A percentile compares a stretch with the other conserved stretches of the same genome.
These are phyloP conservation scores for Cyphellophora attinorum DNA, from an alignment of 2,329 filamentous ascomycete genomes.

Conservation along the genomic window DNA sequence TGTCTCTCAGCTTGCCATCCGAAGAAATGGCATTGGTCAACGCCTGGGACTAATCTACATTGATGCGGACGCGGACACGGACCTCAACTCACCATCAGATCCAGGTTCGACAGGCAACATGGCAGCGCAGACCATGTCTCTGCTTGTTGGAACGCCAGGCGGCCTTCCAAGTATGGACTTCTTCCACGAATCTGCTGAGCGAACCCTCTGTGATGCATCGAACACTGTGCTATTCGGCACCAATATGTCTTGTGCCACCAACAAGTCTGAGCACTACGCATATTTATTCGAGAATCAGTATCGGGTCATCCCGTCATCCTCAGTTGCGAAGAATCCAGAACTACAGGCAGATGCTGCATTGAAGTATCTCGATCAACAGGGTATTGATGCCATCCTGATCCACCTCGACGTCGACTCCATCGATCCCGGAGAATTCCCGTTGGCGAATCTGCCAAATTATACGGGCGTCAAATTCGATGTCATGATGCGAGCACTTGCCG, in stretches of 20 bases:
- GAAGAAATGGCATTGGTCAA: background rate
- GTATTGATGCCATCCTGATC: conserved; percentile 17
- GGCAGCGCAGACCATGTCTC: conserved; percentile 7
- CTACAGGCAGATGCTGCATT: conserved; percentile 8
- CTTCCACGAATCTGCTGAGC: conserved; percentile 4
- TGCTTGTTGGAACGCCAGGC: conserved; percentile 3
- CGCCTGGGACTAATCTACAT: conserved; percentile 11
- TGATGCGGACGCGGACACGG: conserved; percentile 8
- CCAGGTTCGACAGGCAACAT: conserved; percentile 5
- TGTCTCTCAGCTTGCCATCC: conserved; percentile 5
- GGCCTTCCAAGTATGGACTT: conserved; percentile 5
- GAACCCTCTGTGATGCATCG: conserved; percentile 3
- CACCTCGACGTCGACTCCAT: conserved; percentile 22
- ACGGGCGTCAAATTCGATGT: conserved; percentile 18
- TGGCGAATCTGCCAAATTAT: conserved; percentile 20
- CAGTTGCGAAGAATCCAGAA: conserved; percentile 10
- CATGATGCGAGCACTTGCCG: conserved; percentile 15
- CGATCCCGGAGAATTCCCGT: conserved; percentile 18
- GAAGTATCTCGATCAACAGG: conserved; percentile 14
- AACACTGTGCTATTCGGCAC: conserved; percentile 9
- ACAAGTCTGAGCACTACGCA: conserved; percentile 10
- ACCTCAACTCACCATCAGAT: conserved; percentile 4
- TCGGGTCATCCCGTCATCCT: conserved; percentile 14
- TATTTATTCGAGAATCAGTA: conserved; percentile 20
- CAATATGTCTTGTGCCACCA: conserved; percentile 4